Evolutionary conservation across 2,329 filamentous ascomycete genomes (phyloP), one percentile per base, ranked within the genome.

Genomic region (Colletotrichum tropicicola): DNA sequence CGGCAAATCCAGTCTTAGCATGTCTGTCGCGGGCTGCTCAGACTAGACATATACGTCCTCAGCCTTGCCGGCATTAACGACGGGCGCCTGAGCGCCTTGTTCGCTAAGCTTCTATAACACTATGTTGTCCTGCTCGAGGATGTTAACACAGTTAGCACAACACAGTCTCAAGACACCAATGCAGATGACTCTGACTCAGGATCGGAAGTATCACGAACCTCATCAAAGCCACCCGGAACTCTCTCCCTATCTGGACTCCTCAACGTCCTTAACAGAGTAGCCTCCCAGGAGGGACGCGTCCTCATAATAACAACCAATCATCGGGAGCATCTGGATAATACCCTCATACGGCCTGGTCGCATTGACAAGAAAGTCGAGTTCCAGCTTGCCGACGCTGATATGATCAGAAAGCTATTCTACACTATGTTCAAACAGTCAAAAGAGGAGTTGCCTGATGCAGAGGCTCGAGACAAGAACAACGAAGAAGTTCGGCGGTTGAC

Each of bases 351-450:
- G 10, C 67, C 71, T 48, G 67, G 89, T 0, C 78, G 88, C 3
- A 84, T 91, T 1, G 89, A 92, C 65, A 80, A 88, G 74, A 83
- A 82, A 45, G 81, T 91, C n/a, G 76, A 79, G 56, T 66, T 70
- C 47, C n/a, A 41, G n/a, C 37, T 41, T 15, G 37, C 37, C n/a
- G n/a, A 41, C 7, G 37, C 37, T 15, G n/a, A 41, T 41, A 15
- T 41, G 37, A 19, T 41, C 37, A 41, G n/a, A 41, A 41, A 41
- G 37, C 37, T 41, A 41, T 41, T 41, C 37, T 41, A 15, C 37
- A 41, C 37, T 15, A 15, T 41, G 37, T 41, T 41, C 37, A 15
- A 32, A 32, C 30, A 32, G 30, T 32, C 30, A 32, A 32, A 32
- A 32, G 30, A 32, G 30, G 30, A 32, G 30, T 32, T 32, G 30